Evolutionary conservation across 1,284 basidiomycete species (phyloP).

Genomic region (Ceratobasidium sp.): DNA sequence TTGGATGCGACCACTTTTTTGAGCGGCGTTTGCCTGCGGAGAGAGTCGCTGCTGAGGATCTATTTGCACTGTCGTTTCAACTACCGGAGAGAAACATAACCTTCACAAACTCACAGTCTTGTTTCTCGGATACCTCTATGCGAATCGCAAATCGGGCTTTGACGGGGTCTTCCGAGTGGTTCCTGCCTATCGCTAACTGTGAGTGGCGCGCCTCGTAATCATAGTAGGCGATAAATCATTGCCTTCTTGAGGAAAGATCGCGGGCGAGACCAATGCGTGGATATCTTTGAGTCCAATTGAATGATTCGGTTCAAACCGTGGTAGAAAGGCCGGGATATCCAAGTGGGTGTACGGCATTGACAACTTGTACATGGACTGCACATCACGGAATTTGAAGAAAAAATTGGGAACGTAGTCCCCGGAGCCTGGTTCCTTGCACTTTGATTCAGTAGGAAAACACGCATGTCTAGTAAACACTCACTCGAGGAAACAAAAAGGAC

Average conservation of each 20-base stretch:
- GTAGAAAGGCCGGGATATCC: constrained; percentile 10
- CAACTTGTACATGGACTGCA: constrained; percentile 3
- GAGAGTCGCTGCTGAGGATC: constrained; percentile 29
- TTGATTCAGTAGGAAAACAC: not conserved
- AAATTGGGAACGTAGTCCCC: constrained; percentile 34
- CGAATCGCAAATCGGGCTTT: constrained; percentile 23
- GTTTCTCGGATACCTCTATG: constrained; percentile 28
- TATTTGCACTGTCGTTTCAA: not conserved
- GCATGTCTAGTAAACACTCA: not conserved
- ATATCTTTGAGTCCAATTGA: constrained; percentile 23
- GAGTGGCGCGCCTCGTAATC: not conserved
- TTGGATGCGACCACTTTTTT: constrained; percentile 11
- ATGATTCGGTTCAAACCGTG: constrained; percentile 28
- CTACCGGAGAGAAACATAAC: not conserved
- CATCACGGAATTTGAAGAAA: constrained; percentile 38
- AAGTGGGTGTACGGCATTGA: constrained; percentile 32
- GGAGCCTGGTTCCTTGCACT: constrained; percentile 27
- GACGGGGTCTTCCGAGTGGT: not conserved
- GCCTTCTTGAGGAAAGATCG: not conserved
- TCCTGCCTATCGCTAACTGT: too few species aligned
- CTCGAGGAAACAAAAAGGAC: constrained; percentile 37
- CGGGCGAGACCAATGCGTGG: not conserved
- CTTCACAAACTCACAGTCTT: constrained; percentile 13
- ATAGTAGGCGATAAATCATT: not conserved
- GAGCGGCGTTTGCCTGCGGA: not conserved